phyloP scores from a whole-genome alignment of 2,329 filamentous ascomycete genomes.

The Cladosporium sp. region DNA sequence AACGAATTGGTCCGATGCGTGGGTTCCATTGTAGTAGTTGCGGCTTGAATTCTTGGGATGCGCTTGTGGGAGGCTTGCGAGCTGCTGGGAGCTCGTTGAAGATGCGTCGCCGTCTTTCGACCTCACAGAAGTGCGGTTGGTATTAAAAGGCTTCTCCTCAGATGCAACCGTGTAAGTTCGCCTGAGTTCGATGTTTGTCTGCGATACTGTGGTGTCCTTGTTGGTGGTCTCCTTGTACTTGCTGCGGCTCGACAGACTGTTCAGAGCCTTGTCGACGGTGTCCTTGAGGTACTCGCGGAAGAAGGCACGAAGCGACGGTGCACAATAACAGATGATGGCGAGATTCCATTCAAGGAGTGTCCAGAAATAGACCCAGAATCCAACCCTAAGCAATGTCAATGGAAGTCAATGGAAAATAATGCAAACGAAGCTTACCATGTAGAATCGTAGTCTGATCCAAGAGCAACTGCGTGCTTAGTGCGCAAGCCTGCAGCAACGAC shows the following conservation, averaged over 20 bases:
- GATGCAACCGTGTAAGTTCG: slow-evolving; percentile 4
- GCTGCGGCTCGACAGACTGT: slow-evolving; percentile 9
- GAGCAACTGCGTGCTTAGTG: slow-evolving; percentile 25
- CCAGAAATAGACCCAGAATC: slow-evolving; percentile 27
- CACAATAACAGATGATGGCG: slow-evolving; percentile 25
- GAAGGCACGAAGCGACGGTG: slow-evolving; percentile 25
- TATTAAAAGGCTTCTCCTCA: slow-evolving; percentile 1
- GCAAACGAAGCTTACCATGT: neutral
- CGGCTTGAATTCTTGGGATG: neutral
- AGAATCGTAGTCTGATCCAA: slow-evolving; percentile 17
- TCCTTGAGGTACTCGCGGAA: slow-evolving; percentile 17
- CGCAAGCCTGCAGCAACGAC: slow-evolving; percentile 30
- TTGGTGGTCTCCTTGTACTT: slow-evolving; percentile 8
- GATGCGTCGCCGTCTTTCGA: neutral
- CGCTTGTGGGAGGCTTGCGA: neutral
- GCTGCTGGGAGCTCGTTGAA: neutral
- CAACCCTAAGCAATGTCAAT: slow-evolving; percentile 17
- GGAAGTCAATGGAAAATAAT: neutral
- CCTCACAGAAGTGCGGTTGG: neutral
- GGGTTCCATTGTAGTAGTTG: neutral
- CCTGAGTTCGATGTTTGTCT: slow-evolving; percentile 3
- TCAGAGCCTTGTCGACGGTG: slow-evolving; percentile 15
- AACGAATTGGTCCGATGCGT: neutral
- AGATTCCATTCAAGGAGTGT: slow-evolving; percentile 26
- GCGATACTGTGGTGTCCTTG: neutral